Evolutionary conservation across 202 grass and related monocot genomes (phyloP).

Genomic region (Brachypodium distachyon): DNA sequence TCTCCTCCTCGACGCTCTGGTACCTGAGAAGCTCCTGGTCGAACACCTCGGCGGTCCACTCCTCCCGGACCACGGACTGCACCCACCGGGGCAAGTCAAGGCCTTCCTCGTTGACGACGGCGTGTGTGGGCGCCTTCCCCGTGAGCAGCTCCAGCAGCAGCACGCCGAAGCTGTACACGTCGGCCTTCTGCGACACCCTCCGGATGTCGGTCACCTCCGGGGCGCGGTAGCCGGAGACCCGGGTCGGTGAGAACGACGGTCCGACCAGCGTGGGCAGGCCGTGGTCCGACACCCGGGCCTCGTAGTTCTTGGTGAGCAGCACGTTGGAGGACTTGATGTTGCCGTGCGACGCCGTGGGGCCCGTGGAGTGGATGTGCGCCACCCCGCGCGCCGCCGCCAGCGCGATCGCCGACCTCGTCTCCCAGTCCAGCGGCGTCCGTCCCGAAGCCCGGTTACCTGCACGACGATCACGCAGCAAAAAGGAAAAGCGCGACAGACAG

Average conservation of each 20-base stretch:
- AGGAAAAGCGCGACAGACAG: not conserved
- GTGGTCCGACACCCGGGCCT: conserved; percentile 87
- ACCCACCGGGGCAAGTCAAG: conserved; percentile 90
- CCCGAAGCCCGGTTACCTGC: conserved; percentile 82
- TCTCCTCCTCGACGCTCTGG: conserved; percentile 80
- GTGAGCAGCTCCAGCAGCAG: conserved; percentile 93
- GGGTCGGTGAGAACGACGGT: conserved; percentile 39
- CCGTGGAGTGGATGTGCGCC: conserved; percentile 71
- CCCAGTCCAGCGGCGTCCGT: conserved; percentile 69
- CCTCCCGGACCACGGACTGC: conserved; percentile 78
- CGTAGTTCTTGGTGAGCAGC: conserved; percentile 74
- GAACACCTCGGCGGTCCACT: conserved; percentile 96
- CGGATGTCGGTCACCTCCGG: conserved; percentile 90
- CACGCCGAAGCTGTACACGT: conserved; percentile 91
- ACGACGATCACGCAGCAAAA: too few relatives aligned
- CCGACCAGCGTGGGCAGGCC: conserved; percentile 76
- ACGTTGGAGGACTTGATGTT: conserved; percentile 99
- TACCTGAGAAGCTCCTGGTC: conserved; percentile 82
- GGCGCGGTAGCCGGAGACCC: conserved; percentile 77
- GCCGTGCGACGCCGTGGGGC: conserved; percentile 71
- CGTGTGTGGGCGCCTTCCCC: conserved; percentile 79
- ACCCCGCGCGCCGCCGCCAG: conserved; percentile 67
- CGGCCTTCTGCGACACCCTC: conserved; percentile 82
- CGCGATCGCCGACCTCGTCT: conserved; percentile 57
- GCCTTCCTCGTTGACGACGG: conserved; percentile 74